These are phyloP conservation scores for Neonectria ditissima DNA, from an alignment of 2,329 filamentous ascomycete species.

Conservation along the genomic window DNA sequence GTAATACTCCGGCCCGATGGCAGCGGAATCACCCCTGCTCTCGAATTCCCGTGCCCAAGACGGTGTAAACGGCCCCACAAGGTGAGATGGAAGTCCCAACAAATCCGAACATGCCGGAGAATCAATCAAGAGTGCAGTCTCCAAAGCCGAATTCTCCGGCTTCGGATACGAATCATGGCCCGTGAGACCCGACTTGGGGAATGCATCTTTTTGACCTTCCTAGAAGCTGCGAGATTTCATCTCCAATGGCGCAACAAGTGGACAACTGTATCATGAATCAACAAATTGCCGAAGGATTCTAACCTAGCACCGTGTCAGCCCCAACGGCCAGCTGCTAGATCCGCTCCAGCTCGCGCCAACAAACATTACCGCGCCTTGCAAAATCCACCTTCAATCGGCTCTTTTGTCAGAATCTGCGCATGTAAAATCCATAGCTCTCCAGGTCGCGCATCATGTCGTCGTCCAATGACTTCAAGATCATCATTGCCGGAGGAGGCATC, in stretches of 20 bases:
- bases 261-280: background rate
- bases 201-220: background rate
- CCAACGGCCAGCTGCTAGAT: background rate
- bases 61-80: background rate
- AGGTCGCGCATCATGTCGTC: background rate
- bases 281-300: background rate
- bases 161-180: background rate
- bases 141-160: background rate
- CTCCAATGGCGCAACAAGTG: background rate
- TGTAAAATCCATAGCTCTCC: background rate
- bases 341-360: too few relatives aligned
- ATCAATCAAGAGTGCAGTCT: background rate
- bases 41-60: background rate
- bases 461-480: conserved; percentile 5
- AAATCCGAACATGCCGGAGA: background rate
- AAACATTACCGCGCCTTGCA: background rate
- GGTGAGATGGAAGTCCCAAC: background rate
- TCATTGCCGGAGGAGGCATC: conserved; percentile 61
- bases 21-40: background rate
- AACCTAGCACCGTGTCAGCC: background rate
- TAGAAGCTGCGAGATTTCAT: background rate
- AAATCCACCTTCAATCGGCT: background rate
- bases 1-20: background rate
- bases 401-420: background rate
- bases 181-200: background rate